Conservation (phyloP, 257 asterid species). For the Solanum phureja region DNA sequence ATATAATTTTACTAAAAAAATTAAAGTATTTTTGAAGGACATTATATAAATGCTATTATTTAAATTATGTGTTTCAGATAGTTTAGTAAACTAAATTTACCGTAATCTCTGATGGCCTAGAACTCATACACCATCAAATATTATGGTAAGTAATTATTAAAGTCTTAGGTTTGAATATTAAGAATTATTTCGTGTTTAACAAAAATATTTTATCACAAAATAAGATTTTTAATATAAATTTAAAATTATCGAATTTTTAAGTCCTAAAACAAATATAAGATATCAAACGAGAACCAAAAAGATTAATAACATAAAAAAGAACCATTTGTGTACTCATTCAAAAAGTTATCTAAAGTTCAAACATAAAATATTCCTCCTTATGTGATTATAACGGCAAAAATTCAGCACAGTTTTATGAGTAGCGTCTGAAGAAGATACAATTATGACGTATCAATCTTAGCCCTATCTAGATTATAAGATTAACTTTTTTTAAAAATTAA, state of each 20-base stretch:
- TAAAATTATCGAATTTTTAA: background rate
- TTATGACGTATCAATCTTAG: background rate
- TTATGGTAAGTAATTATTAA: background rate
- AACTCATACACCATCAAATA: background rate
- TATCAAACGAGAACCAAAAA: background rate
- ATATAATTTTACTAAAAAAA: background rate
- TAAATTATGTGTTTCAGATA: background rate
- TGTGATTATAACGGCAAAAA: background rate
- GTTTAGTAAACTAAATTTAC: background rate
- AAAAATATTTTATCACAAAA: background rate
- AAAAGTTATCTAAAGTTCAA: too few relatives aligned
- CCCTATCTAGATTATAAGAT: too few relatives aligned
- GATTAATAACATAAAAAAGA: background rate
- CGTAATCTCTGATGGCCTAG: background rate
- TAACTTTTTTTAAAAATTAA: too few relatives aligned
- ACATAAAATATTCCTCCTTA: background rate
- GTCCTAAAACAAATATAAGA: background rate
- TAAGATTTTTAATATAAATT: background rate
- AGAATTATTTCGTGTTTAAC: background rate
- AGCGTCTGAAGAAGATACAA: background rate
- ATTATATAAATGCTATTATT: background rate
- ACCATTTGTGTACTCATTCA: background rate
- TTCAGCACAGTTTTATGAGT: background rate
- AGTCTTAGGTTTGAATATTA: background rate
- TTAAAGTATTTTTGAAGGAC: background rate